Evolutionary conservation across 2,329 filamentous ascomycete genomes (phyloP).

Genomic region (Rhynchosporium secalis): DNA sequence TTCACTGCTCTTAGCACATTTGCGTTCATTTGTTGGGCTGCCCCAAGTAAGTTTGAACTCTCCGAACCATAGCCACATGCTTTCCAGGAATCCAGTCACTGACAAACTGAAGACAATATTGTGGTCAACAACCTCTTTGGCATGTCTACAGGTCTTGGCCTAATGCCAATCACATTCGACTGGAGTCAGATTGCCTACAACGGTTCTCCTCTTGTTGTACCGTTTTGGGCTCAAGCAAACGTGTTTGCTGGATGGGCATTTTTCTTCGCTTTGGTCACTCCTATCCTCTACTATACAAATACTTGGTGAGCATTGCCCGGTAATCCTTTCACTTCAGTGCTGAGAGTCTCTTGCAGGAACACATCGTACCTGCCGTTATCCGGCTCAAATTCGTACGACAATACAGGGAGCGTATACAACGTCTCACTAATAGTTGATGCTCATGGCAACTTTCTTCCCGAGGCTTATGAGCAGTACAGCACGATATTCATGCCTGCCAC

Average conservation of each 20-base stretch:
- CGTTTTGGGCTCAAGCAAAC: conserved; percentile 72
- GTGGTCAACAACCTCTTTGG: conserved; percentile 73
- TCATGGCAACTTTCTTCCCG: conserved; percentile 61
- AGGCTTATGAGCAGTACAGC: conserved; percentile 67
- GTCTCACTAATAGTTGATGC: conserved; percentile 61
- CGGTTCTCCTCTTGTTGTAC: conserved; percentile 47
- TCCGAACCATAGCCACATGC: no score
- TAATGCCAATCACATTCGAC: conserved; percentile 73
- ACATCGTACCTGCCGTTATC: conserved; percentile 66
- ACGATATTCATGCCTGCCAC: conserved; percentile 73
- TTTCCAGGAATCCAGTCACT: no score
- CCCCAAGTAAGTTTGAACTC: conserved; percentile 44
- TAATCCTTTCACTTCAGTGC: no score
- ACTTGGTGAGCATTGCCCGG: conserved; percentile 50
- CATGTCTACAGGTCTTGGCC: conserved; percentile 60
- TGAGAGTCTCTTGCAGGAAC: conserved; percentile 33
- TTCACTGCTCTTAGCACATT: conserved; percentile 70
- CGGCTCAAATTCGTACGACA: conserved; percentile 70
- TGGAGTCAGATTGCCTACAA: conserved; percentile 63
- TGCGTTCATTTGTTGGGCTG: conserved; percentile 70
- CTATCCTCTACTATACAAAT: conserved; percentile 63
- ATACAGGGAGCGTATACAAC: conserved; percentile 67
- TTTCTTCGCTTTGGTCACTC: conserved; percentile 62
- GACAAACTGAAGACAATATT: conserved; percentile 48
- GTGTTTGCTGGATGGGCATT: conserved; percentile 65